These are phyloP conservation scores for Digitaria exilis DNA, from an alignment of 202 grass and related monocot species.

Conservation along the genomic window DNA sequence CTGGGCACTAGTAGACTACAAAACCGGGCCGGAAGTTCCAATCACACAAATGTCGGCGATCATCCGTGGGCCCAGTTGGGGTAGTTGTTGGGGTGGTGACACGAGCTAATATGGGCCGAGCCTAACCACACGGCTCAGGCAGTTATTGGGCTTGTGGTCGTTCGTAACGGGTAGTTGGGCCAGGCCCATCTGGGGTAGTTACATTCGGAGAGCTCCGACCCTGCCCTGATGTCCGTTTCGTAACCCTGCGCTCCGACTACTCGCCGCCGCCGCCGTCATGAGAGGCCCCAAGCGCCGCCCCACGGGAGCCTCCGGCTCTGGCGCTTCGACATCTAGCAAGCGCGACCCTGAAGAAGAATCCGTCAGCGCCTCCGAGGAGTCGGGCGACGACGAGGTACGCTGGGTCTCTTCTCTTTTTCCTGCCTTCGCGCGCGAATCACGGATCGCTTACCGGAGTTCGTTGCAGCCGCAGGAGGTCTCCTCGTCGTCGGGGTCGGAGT, in stretches of 20 bases:
- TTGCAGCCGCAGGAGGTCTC: slow-evolving; percentile 31
- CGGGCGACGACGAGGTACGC: slow-evolving; percentile 38
- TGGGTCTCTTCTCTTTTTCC: not conserved
- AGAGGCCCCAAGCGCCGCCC: slow-evolving; percentile 34
- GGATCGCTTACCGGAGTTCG: not conserved
- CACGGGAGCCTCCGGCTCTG: slow-evolving; percentile 6
- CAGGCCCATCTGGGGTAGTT: too few relatives aligned
- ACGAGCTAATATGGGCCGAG: too few relatives aligned
- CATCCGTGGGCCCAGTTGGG: not conserved
- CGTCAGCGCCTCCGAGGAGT: slow-evolving; percentile 1
- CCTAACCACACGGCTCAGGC: too few relatives aligned
- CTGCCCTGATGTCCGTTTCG: not conserved
- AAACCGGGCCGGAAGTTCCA: not conserved
- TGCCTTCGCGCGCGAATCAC: not conserved
- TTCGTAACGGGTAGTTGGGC: too few relatives aligned
- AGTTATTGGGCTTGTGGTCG: too few relatives aligned
- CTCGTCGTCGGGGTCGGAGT: slow-evolving; percentile 41
- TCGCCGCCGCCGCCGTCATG: slow-evolving; percentile 37
- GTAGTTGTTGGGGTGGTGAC: too few relatives aligned
- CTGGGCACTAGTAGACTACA: not conserved
- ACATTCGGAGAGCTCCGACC: not conserved
- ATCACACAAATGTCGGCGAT: not conserved
- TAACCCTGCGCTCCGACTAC: not conserved
- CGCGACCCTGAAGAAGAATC: not conserved
- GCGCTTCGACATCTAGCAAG: slow-evolving; percentile 18